Evolutionary conservation across 371 early-diverging fungal species (phyloP).

Genomic region (Mucor circinelloides): DNA sequence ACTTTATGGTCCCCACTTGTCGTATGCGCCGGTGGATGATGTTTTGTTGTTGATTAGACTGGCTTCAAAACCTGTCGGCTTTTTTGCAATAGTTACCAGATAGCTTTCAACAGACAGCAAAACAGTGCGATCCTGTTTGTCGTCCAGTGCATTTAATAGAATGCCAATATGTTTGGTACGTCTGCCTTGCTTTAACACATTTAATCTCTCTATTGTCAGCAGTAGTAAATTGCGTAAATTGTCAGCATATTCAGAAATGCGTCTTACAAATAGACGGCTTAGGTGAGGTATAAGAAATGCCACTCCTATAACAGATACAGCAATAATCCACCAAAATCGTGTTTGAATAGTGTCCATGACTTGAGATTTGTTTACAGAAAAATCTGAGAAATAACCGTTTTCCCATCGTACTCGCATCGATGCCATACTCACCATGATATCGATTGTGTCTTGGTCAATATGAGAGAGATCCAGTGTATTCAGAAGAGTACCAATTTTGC

Average conservation of each 20-base stretch:
- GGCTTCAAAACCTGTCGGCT: too few relatives aligned
- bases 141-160: too few relatives aligned
- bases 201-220: not conserved
- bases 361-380: not conserved
- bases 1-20: too few relatives aligned
- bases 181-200: too few relatives aligned
- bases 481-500: not conserved
- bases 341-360: not conserved
- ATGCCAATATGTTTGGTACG: too few relatives aligned
- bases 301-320: not conserved
- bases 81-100: too few relatives aligned
- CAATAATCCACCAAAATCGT: not conserved
- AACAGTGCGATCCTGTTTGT: too few relatives aligned
- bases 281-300: not conserved
- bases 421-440: not conserved
- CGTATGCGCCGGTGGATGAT: too few relatives aligned
- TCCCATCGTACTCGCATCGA: not conserved
- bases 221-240: not conserved
- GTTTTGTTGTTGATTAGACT: too few relatives aligned
- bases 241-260: not conserved
- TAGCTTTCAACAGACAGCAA: too few relatives aligned
- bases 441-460: not conserved
- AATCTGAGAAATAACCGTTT: not conserved
- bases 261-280: not conserved
- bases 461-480: not conserved